Evolutionary conservation across 2,329 filamentous ascomycete species (phyloP).

Genomic region (Fusarium chlamydosporum): DNA sequence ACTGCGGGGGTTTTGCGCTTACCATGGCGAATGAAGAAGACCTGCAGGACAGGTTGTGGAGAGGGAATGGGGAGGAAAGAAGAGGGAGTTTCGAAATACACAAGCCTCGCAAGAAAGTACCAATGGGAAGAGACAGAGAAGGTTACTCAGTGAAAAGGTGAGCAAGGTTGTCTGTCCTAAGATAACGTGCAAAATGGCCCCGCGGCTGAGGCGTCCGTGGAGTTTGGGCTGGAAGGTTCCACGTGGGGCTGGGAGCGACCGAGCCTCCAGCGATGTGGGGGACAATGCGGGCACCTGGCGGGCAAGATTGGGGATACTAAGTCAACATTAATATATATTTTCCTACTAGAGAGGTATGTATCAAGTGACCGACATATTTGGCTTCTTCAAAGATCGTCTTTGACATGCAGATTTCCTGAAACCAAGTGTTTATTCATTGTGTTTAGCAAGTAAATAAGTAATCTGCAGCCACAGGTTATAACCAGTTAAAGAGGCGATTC

Average conservation of each 20-base stretch:
- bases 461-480: background rate
- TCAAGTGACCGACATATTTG: background rate
- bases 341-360: too few relatives aligned
- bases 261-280: slow-evolving; percentile 11
- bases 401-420: background rate
- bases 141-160: slow-evolving; percentile 22
- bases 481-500: slow-evolving; percentile 18
- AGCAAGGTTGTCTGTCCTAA: slow-evolving; percentile 29
- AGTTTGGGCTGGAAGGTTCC: slow-evolving; percentile 52
- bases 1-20: slow-evolving; percentile 27
- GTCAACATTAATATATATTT: background rate
- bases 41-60: slow-evolving; percentile 24
- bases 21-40: slow-evolving; percentile 30
- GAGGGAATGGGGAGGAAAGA: background rate
- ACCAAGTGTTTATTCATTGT: background rate
- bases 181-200: slow-evolving; percentile 38
- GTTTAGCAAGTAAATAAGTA: background rate
- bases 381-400: background rate
- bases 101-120: slow-evolving; percentile 16
- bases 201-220: slow-evolving; percentile 45
- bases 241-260: slow-evolving; percentile 45
- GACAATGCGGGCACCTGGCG: background rate
- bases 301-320: slow-evolving; percentile 1
- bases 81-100: background rate
- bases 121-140: slow-evolving; percentile 10